Evolutionary conservation across 345 rosid species (phyloP).

Genomic region (Eucalyptus regnans): DNA sequence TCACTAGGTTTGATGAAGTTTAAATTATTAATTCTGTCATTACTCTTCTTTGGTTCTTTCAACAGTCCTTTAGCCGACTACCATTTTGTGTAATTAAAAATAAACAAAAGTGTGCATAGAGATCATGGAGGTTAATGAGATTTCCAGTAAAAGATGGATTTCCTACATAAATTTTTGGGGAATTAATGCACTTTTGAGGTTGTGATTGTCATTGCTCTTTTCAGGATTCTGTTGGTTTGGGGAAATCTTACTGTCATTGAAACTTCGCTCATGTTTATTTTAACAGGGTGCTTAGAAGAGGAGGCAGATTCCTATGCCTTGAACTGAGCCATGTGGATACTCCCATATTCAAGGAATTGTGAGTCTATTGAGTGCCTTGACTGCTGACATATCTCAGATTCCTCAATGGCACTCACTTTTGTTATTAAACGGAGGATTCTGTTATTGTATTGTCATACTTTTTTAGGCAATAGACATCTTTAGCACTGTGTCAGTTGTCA

Average conservation of each 20-base stretch:
- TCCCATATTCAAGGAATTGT: conserved; percentile 81
- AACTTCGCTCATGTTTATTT: neutral
- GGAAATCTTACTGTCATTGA: neutral
- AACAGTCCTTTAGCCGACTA: neutral
- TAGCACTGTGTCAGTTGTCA: neutral
- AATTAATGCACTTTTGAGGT: neutral
- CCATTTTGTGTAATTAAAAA: neutral
- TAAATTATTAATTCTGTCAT: neutral
- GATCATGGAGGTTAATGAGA: neutral
- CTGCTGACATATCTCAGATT: neutral
- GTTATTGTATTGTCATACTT: neutral
- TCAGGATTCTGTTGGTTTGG: neutral
- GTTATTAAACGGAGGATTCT: neutral
- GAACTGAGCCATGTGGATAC: conserved; percentile 88
- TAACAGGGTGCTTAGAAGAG: conserved; percentile 54
- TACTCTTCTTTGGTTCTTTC: neutral
- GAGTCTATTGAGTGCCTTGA: neutral
- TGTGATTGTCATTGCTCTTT: neutral
- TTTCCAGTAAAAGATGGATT: neutral
- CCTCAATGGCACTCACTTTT: neutral
- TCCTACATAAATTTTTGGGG: neutral
- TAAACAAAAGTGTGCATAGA: neutral
- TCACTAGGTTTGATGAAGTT: neutral
- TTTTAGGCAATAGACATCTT: neutral
- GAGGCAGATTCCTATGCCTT: conserved; percentile 96